Base-by-base conservation (phyloP, 2,329 filamentous ascomycete genomes). In the Lomentospora prolificans region DNA sequence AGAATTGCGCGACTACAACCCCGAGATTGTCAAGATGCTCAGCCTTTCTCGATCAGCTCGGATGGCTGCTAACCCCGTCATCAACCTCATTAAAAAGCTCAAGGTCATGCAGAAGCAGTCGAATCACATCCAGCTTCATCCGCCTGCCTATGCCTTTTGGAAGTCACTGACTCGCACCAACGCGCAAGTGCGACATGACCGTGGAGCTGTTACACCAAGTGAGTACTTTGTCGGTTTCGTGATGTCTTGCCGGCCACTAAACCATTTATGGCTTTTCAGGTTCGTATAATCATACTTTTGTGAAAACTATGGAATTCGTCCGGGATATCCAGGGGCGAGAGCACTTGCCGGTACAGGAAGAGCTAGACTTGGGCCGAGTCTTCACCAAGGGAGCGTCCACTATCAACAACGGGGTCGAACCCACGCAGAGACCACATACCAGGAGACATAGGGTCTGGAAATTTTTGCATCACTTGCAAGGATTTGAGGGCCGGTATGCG, bases 401-500 rank as follows among this genome's bases (percentile, higher is more conserved):
- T 17, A 22, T 36, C 9, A 14, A 36, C 4, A 51, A 51, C 14
- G 39, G 25, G 14, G 28, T 55, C n/a, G 46, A 51, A 12, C 44
- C 30, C 7, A 31, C 46, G 17, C 53, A 55, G 31, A 30, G 25
- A 3, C 53, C 44, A 5, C 41, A 39, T n/a, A 50, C 53, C 3
- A 14, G 39, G 12, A 22, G 78, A 7, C 77, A 76, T 61, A 70
- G 64, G 52, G 60, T 76, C 3, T 83, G 80, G 80, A 64, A 64
- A 4, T 59, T 75, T 1, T 60, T 82, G 8, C 77, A 80, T 58
- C 70, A 74, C 6, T 60, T 82, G 1, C 80, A 83, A 59, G 79
- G 79, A 0, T 82, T 81, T 51, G 80, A 82, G 60, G 76, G 75
- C 50, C 72, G 75, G 46, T 83, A 81, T 61, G 79, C 79, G 9